These are phyloP conservation scores for Penicillium sclerotigenum DNA, from an alignment of 2,329 filamentous ascomycete genomes.

Conservation along the genomic window DNA sequence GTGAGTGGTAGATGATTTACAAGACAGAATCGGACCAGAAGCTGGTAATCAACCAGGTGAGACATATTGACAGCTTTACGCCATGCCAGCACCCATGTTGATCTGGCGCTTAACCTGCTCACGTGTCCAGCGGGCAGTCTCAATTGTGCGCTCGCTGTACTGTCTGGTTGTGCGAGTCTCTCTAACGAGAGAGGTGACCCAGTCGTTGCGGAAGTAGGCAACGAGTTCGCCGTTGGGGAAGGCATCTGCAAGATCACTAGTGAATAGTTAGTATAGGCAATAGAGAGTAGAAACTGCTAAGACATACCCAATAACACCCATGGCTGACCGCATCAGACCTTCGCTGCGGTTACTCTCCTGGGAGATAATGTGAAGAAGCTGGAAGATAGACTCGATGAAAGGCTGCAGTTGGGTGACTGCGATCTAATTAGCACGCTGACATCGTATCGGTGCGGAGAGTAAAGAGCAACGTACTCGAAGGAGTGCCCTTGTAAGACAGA, in stretches of 20 bases:
- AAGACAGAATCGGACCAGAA: not conserved
- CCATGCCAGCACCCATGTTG: slow-evolving; percentile 40
- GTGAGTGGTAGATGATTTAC: not conserved
- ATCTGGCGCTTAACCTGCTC: slow-evolving; percentile 93
- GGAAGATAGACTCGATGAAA: slow-evolving; percentile 82
- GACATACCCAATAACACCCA: slow-evolving; percentile 92
- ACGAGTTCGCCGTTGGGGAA: slow-evolving; percentile 88
- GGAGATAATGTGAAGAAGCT: slow-evolving; percentile 75
- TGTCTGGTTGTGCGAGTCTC: slow-evolving; percentile 88
- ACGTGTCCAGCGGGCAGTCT: slow-evolving; percentile 94
- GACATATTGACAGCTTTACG: slow-evolving; percentile 26
- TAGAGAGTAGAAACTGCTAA: not conserved
- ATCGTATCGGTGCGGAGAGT: not conserved
- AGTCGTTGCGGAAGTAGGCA: slow-evolving; percentile 82
- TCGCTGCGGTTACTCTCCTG: slow-evolving; percentile 86
- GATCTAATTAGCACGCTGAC: slow-evolving; percentile 15
- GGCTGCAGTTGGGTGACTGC: slow-evolving; percentile 68
- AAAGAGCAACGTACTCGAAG: slow-evolving; percentile 34
- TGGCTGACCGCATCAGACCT: slow-evolving; percentile 83
- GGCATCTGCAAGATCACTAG: slow-evolving; percentile 85
- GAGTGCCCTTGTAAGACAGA: slow-evolving; percentile 77
- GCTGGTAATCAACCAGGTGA: slow-evolving; percentile 8
- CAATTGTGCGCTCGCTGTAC: slow-evolving; percentile 77
- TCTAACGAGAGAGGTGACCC: slow-evolving; percentile 85
- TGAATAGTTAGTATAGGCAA: slow-evolving; percentile 36